Evolutionary conservation across 306 rosid species (phyloP).

Genomic region (Lupinus albus): DNA sequence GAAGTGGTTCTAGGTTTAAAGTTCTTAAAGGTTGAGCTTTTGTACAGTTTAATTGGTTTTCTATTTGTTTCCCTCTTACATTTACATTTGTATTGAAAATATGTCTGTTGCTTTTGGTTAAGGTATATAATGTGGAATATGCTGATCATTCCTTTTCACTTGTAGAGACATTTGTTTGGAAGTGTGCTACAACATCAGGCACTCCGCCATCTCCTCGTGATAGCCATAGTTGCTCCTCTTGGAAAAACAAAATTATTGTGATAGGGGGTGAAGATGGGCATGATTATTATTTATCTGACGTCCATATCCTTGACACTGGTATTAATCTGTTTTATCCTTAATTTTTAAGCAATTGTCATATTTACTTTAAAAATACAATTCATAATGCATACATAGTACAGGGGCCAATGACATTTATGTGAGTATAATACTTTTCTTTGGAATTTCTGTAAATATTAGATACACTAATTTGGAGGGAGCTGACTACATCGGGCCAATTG

Average conservation of each 20-base stretch:
- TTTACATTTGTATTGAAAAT: constrained; percentile 9
- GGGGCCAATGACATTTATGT: background rate
- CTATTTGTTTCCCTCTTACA: constrained; percentile 31
- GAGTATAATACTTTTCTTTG: constrained; percentile 38
- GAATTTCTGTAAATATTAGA: constrained; percentile 55
- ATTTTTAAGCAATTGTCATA: background rate
- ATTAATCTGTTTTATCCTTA: constrained; percentile 28
- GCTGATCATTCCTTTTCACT: constrained; percentile 37
- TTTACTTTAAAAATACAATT: constrained; percentile 17
- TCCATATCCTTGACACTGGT: constrained; percentile 97
- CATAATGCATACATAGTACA: background rate
- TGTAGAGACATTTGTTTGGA: constrained; percentile 93
- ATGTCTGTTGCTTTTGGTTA: constrained; percentile 13
- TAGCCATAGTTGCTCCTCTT: constrained; percentile 94
- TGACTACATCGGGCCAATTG: constrained; percentile 75
- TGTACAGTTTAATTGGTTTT: constrained; percentile 29
- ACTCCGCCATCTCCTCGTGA: constrained; percentile 92
- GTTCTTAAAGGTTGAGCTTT: constrained; percentile 14
- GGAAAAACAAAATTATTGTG: constrained; percentile 84
- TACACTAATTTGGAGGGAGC: constrained; percentile 90
- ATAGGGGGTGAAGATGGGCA: constrained; percentile 91
- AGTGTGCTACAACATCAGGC: constrained; percentile 75
- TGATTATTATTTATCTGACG: constrained; percentile 89
- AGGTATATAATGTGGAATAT: constrained; percentile 14
- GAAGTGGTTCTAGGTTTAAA: constrained; percentile 3